These are phyloP conservation scores for Zopfochytrium polystomum DNA, from an alignment of 371 early-diverging fungal genomes.

Conservation along the genomic window DNA sequence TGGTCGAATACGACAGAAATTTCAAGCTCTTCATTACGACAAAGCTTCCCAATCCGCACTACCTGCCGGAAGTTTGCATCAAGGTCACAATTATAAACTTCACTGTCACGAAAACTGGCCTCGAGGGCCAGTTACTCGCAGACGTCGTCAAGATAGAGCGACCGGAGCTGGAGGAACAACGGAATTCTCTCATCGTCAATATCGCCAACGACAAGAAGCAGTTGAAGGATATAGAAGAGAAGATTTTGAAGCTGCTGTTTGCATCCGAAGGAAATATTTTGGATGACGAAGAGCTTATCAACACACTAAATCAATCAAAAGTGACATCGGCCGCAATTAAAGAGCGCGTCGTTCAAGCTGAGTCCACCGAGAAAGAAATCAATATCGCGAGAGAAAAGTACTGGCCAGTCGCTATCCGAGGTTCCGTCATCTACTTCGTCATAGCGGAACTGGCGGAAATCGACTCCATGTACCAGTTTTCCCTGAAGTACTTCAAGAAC, in stretches of 20 bases:
- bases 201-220: conserved; percentile 55
- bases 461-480: conserved; percentile 60
- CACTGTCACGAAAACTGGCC: conserved; percentile 53
- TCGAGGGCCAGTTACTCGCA: conserved; percentile 56
- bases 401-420: conserved; percentile 55
- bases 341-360: conserved; percentile 50
- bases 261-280: conserved; percentile 57
- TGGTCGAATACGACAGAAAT: conserved; percentile 56
- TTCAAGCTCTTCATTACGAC: conserved; percentile 59
- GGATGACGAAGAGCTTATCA: conserved; percentile 59
- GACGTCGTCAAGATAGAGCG: conserved; percentile 57
- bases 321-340: conserved; percentile 59
- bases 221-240: conserved; percentile 58
- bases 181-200: conserved; percentile 53
- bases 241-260: conserved; percentile 53
- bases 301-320: conserved; percentile 57
- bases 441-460: conserved; percentile 55
- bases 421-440: conserved; percentile 57
- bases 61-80: conserved; percentile 59
- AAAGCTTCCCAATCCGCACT: conserved; percentile 58
- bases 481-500: conserved; percentile 56
- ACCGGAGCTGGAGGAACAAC: conserved; percentile 57
- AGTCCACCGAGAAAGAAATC: conserved; percentile 54
- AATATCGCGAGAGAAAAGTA: conserved; percentile 55
- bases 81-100: conserved; percentile 62